Conservation (phyloP, 2,329 filamentous ascomycete genomes). For the Alternaria sp. region DNA sequence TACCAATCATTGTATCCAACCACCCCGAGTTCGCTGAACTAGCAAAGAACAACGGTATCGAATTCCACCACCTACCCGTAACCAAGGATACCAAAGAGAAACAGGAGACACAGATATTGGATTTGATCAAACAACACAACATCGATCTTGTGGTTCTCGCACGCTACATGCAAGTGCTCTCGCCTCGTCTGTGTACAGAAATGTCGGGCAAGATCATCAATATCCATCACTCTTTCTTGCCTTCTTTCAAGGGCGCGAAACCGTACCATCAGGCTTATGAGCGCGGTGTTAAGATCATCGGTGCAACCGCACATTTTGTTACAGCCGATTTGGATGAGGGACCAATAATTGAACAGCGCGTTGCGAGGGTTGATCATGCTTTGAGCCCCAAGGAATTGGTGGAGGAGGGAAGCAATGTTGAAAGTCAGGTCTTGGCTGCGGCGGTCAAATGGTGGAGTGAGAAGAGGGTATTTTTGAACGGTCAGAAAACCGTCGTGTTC, state of each 20-base stretch:
- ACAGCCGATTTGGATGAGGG: conserved; percentile 86
- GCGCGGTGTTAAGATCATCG: conserved; percentile 87
- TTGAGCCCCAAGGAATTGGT: conserved; percentile 79
- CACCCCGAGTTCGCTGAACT: conserved; percentile 76
- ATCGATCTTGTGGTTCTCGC: conserved; percentile 83
- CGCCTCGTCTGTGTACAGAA: conserved; percentile 74
- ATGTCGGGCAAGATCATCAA: conserved; percentile 92
- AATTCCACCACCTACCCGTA: conserved; percentile 82
- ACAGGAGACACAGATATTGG: conserved; percentile 76
- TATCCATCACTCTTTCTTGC: conserved; percentile 88
- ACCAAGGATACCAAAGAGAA: conserved; percentile 77
- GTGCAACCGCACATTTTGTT: conserved; percentile 85
- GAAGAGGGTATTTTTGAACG: conserved; percentile 78
- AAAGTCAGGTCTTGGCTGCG: conserved; percentile 81
- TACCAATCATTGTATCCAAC: conserved; percentile 83
- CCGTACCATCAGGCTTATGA: conserved; percentile 90
- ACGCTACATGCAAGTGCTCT: conserved; percentile 88
- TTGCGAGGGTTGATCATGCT: conserved; percentile 77
- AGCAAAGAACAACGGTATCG: conserved; percentile 76
- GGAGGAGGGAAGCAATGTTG: conserved; percentile 82
- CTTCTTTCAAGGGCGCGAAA: conserved; percentile 86
- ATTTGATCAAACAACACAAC: conserved; percentile 71
- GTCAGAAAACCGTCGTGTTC: conserved; percentile 82
- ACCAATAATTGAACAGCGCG: conserved; percentile 86
- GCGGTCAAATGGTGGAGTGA: conserved; percentile 87